Conservation (phyloP, 805 yeast species). For the Candida ortonii region DNA sequence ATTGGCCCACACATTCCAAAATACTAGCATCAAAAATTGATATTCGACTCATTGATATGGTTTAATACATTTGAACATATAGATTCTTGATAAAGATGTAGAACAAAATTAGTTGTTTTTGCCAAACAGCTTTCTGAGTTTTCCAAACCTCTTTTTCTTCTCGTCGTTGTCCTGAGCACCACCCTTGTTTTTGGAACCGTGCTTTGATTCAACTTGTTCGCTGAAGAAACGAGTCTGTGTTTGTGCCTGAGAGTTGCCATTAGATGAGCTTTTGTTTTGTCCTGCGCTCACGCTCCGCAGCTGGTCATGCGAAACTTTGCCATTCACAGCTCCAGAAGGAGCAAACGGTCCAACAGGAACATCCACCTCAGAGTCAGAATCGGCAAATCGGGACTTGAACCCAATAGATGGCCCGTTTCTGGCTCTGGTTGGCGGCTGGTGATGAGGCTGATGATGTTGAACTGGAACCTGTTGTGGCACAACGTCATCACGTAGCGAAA, state of each 20-base stretch:
- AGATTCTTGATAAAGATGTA: too few species aligned
- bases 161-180: conserved; percentile 11
- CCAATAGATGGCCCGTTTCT: conserved; percentile 11
- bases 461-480: conserved; percentile 7
- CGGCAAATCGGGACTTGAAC: conserved; percentile 56
- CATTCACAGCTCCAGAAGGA: conserved; percentile 13
- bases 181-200: not conserved
- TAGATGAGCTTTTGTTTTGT: conserved; percentile 10
- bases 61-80: conserved; percentile 1
- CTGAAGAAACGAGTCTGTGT: conserved; percentile 32
- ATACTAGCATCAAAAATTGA: too few species aligned
- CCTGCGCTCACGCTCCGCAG: conserved; percentile 29
- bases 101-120: conserved; percentile 8
- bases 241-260: conserved; percentile 7
- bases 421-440: conserved; percentile 17
- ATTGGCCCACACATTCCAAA: too few species aligned
- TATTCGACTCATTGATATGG: too few species aligned
- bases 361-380: conserved; percentile 53
- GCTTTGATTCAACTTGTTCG: conserved; percentile 20
- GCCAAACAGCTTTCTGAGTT: conserved; percentile 36
- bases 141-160: conserved; percentile 34
- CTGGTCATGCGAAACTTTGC: conserved; percentile 18
- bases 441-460: conserved; percentile 12
- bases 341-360: conserved; percentile 12
- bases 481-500: conserved; percentile 26